Base-by-base conservation (phyloP, 768 basidiomycete species). In the Boletus tomentosulus region DNA sequence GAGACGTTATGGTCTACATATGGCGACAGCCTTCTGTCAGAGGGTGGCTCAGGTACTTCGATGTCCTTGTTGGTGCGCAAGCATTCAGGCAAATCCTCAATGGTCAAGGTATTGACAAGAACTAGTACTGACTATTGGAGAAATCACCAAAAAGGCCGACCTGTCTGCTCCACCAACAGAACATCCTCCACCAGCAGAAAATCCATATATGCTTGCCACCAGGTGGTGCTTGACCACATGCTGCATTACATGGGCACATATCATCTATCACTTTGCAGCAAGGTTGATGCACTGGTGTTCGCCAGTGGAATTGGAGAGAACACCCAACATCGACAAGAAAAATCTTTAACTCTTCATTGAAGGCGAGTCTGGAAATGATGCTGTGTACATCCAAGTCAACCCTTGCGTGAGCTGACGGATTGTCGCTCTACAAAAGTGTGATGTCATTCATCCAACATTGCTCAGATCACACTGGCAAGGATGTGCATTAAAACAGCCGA, bases 271-370 rank as follows among this genome's bases (percentile, higher is more conserved):
- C 79, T 93, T 24, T 76, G 75, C 31, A 80, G 81, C 16, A 55
- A 75, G 24, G 80, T 93, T 12, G 87, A 93, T 66, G 92, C 86
- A 2, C 63, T 95, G 38, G 88, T 94, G 12, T 93, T 95, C 66
- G 78, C 89, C 0, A 92, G 93, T 3, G 92, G 92, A 0, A 92
- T 97, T 49, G 94, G 94, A 0, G 94, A 97, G 70, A 19, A 19
- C 19, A 19, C 19, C 19, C 19, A 19, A 19, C 19, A 19, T 19
- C 19, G 1, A 19, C 19, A n/a, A n/a, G n/a, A n/a, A n/a, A n/a
- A n/a, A n/a, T 19, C 19, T 19, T 19, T 19, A 19, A 19, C 19
- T 19, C 19, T 19, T 19, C 19, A 19, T 19, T 19, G 19, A 19
- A 19, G 19, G 19, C 1, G 19, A 19, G 19, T 19, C 19, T 19